Evolutionary conservation across 352 stramenopile species (phyloP).

Genomic region (Aphanomyces stellatus): DNA sequence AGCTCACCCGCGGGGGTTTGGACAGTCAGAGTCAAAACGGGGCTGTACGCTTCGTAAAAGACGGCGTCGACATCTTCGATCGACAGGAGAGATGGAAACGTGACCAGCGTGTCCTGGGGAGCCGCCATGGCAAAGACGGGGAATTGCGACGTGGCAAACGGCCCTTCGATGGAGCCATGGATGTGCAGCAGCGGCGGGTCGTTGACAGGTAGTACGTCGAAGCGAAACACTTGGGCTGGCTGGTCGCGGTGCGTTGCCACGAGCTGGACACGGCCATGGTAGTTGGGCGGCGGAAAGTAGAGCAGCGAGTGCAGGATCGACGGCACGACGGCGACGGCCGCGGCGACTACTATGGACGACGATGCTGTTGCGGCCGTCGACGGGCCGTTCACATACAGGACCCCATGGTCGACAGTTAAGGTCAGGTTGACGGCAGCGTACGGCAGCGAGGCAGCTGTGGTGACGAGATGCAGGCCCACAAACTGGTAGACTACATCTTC

Average conservation of each 20-base stretch:
- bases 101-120: background rate
- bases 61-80: conserved; percentile 7
- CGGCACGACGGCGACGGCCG: background rate
- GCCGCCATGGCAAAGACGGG: background rate
- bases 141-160: background rate
- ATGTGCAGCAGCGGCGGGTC: conserved; percentile 9
- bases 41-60: background rate
- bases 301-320: background rate
- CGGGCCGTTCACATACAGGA: background rate
- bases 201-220: background rate
- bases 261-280: background rate
- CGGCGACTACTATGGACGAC: background rate
- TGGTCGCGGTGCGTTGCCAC: background rate
- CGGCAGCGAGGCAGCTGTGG: background rate
- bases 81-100: background rate
- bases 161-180: conserved; percentile 7
- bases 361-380: background rate
- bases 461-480: background rate
- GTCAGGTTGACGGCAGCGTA: background rate
- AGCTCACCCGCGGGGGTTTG: background rate
- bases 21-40: background rate
- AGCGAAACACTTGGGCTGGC: conserved; percentile 1
- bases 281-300: background rate
- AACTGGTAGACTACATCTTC: background rate
- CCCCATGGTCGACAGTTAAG: background rate